Evolutionary conservation across 768 basidiomycete genomes (phyloP).

Genomic region (Paxillus rubicundulus): DNA sequence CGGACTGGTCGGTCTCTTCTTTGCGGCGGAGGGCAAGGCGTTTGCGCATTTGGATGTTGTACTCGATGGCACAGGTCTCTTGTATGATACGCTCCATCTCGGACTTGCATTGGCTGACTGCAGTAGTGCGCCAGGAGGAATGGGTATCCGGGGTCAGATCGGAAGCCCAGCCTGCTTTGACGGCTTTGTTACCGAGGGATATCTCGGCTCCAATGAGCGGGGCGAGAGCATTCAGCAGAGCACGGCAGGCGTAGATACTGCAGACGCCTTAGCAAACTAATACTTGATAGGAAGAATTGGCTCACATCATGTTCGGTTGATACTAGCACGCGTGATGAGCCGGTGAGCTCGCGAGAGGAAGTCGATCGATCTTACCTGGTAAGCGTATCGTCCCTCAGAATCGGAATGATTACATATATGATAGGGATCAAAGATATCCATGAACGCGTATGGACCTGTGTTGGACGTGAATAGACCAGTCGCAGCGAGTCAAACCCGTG

Average conservation of each 20-base stretch:
- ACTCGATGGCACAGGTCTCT: constrained; percentile 59
- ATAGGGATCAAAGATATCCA: constrained; percentile 83
- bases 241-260: constrained; percentile 76
- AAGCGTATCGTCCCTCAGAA: constrained; percentile 72
- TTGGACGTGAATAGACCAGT: constrained; percentile 1
- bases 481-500: not conserved
- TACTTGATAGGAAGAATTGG: not conserved
- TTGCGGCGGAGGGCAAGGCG: constrained; percentile 73
- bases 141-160: constrained; percentile 50
- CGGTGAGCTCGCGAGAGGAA: not conserved
- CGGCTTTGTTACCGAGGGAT: constrained; percentile 47
- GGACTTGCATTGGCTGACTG: constrained; percentile 48
- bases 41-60: constrained; percentile 70
- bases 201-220: constrained; percentile 86
- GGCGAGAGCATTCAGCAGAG: constrained; percentile 72
- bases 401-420: constrained; percentile 95
- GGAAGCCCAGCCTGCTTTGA: constrained; percentile 62
- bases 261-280: constrained; percentile 3
- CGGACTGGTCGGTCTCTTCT: constrained; percentile 55
- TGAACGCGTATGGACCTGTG: constrained; percentile 86
- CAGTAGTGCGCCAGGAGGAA: constrained; percentile 59
- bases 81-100: constrained; percentile 64
- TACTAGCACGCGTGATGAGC: constrained; percentile 36
- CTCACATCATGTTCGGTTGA: constrained; percentile 81
- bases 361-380: constrained; percentile 40